These are phyloP conservation scores for Botryosphaeria agaves DNA, from an alignment of 2,329 filamentous ascomycete genomes.

Conservation along the genomic window DNA sequence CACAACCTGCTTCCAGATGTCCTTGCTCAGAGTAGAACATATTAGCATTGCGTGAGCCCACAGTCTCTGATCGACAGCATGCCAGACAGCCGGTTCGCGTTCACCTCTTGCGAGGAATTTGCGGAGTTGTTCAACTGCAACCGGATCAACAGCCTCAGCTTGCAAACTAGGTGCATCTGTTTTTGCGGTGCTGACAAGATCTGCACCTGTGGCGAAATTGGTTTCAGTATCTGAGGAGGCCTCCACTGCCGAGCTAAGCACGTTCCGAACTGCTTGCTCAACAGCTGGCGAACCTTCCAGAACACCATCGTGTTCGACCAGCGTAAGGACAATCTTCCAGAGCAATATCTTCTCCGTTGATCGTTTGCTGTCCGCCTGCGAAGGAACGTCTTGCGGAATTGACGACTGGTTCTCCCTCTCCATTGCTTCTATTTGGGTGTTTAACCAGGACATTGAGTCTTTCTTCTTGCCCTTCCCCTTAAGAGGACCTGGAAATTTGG, in stretches of 20 bases:
- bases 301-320: slow-evolving; percentile 74
- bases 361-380: slow-evolving; percentile 48
- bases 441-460: slow-evolving; percentile 69
- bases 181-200: slow-evolving; percentile 16
- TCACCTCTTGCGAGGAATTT: slow-evolving; percentile 62
- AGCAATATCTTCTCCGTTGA: slow-evolving; percentile 64
- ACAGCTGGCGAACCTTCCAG: slow-evolving; percentile 57
- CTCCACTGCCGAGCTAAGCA: slow-evolving; percentile 47
- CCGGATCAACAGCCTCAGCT: slow-evolving; percentile 49
- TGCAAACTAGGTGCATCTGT: slow-evolving; percentile 4
- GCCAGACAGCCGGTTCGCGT: slow-evolving; percentile 81
- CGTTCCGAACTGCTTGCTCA: slow-evolving; percentile 55
- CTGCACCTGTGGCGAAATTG: slow-evolving; percentile 15
- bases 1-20: slow-evolving; percentile 77
- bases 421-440: slow-evolving; percentile 53
- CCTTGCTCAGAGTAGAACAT: slow-evolving; percentile 55
- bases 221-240: slow-evolving; percentile 8
- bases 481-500: slow-evolving; percentile 78
- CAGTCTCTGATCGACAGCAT: slow-evolving; percentile 76
- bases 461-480: slow-evolving; percentile 92
- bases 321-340: slow-evolving; percentile 69
- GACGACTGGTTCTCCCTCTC: slow-evolving; percentile 35
- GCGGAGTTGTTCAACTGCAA: slow-evolving; percentile 54
- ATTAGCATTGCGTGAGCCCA: slow-evolving; percentile 97
- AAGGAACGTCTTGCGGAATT: slow-evolving; percentile 30